These are phyloP conservation scores for Agastache rugosa DNA, from an alignment of 257 asterid species.

Conservation along the genomic window DNA sequence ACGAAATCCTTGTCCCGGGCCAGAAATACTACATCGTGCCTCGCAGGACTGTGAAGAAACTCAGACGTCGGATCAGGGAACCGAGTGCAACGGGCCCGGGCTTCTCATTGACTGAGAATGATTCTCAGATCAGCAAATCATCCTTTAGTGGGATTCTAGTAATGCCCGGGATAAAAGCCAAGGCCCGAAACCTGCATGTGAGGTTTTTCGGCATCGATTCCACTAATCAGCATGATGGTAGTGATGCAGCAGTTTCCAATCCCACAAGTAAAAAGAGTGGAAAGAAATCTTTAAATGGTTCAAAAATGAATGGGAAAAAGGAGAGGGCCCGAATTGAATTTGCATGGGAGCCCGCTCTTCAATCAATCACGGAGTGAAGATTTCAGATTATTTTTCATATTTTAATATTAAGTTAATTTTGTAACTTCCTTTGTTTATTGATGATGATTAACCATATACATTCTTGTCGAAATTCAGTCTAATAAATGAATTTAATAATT, in stretches of 20 bases:
- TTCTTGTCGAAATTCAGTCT: not conserved
- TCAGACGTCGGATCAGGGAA: conserved; percentile 51
- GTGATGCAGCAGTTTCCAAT: conserved; percentile 18
- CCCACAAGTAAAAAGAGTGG: conserved; percentile 12
- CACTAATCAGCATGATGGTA: conserved; percentile 22
- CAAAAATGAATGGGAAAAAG: conserved; percentile 28
- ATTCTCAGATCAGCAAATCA: conserved; percentile 15
- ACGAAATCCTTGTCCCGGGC: conserved; percentile 72
- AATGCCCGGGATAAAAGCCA: conserved; percentile 50
- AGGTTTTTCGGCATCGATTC: conserved; percentile 51
- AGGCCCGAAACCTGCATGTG: conserved; percentile 49
- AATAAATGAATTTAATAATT: not conserved
- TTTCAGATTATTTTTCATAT: not conserved
- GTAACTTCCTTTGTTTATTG: not conserved
- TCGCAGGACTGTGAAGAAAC: conserved; percentile 59
- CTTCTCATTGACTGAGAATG: not conserved
- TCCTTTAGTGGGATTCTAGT: conserved; percentile 50
- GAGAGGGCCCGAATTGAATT: conserved; percentile 44
- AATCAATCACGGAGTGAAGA: conserved; percentile 49
- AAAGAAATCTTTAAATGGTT: not conserved
- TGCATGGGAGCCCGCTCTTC: conserved; percentile 66
- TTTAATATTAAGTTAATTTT: conserved; percentile 4
- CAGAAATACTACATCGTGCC: conserved; percentile 68
- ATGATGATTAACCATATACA: conserved; percentile 19
- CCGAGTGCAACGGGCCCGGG: not conserved